These are phyloP conservation scores for Fomitopsis palustris DNA, from an alignment of 1,284 basidiomycete genomes.

Conservation along the genomic window DNA sequence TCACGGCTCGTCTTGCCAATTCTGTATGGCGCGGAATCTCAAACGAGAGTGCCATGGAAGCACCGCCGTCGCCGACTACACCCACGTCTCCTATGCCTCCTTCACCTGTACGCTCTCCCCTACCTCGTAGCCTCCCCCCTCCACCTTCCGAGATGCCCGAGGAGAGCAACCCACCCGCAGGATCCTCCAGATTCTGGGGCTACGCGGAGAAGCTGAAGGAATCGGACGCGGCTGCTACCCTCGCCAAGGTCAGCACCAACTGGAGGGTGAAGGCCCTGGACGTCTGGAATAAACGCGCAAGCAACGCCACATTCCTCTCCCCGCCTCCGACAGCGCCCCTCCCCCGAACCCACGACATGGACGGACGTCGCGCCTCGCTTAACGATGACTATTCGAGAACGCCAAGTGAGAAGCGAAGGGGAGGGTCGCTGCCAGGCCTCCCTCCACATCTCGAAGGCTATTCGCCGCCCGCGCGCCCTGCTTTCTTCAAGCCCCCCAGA, in stretches of 20 bases:
- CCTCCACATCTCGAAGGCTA: constrained; percentile 36
- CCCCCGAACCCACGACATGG: constrained; percentile 10
- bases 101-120: constrained; percentile 19
- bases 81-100: constrained; percentile 30
- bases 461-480: constrained; percentile 54
- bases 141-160: constrained; percentile 16
- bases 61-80: constrained; percentile 38
- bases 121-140: constrained; percentile 7
- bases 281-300: constrained; percentile 30
- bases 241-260: constrained; percentile 71
- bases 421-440: constrained; percentile 41
- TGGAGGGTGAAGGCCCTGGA: constrained; percentile 59
- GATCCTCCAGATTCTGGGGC: constrained; percentile 45
- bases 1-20: constrained; percentile 54
- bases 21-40: constrained; percentile 73
- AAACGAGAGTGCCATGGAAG: constrained; percentile 69
- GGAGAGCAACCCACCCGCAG: constrained; percentile 13
- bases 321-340: constrained; percentile 11
- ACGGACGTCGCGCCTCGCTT: constrained; percentile 19
- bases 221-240: constrained; percentile 63
- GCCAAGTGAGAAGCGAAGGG: constrained; percentile 21
- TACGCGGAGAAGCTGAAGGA: constrained; percentile 73
- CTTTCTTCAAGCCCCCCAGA: constrained; percentile 54
- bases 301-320: constrained; percentile 12
- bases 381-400: constrained; percentile 9